phyloP scores from a whole-genome alignment of 306 rosid genomes.

The Prunus dulcis region DNA sequence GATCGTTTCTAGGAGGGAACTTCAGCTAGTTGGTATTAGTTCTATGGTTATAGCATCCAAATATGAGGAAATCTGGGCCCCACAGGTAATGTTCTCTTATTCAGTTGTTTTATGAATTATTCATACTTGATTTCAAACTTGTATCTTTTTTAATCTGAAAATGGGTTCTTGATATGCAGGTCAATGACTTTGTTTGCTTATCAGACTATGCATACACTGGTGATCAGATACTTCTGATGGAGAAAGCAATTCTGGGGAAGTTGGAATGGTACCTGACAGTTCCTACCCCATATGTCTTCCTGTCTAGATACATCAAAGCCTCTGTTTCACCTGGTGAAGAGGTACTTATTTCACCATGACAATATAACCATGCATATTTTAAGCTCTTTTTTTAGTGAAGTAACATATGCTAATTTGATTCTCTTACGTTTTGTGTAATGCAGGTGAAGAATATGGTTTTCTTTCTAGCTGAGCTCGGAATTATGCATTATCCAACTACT shows the following conservation, averaged over 20 bases:
- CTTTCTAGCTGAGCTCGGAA: conserved; percentile 67
- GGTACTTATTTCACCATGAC: conserved; percentile 26
- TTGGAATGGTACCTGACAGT: conserved; percentile 75
- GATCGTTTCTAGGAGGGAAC: conserved; percentile 57
- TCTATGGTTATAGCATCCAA: conserved; percentile 80
- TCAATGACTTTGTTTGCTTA: conserved; percentile 70
- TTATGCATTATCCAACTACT: conserved; percentile 46
- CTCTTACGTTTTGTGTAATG: conserved; percentile 15
- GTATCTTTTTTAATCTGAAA: neutral
- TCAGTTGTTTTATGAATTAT: neutral
- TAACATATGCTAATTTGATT: neutral
- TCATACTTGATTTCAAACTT: neutral
- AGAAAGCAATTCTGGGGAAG: conserved; percentile 63
- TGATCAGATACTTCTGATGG: conserved; percentile 54
- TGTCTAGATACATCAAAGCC: conserved; percentile 66
- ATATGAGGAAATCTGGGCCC: conserved; percentile 89
- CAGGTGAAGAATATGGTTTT: conserved; percentile 63
- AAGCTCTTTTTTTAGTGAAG: neutral
- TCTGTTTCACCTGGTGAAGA: conserved; percentile 52
- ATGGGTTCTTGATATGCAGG: conserved; percentile 35
- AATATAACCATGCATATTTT: neutral
- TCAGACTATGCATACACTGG: conserved; percentile 64
- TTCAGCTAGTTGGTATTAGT: conserved; percentile 81
- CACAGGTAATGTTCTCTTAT: conserved; percentile 45
- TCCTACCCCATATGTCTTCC: conserved; percentile 83